These are phyloP conservation scores for Coprinopsis cinerea DNA, from an alignment of 768 basidiomycete species.

Conservation along the genomic window DNA sequence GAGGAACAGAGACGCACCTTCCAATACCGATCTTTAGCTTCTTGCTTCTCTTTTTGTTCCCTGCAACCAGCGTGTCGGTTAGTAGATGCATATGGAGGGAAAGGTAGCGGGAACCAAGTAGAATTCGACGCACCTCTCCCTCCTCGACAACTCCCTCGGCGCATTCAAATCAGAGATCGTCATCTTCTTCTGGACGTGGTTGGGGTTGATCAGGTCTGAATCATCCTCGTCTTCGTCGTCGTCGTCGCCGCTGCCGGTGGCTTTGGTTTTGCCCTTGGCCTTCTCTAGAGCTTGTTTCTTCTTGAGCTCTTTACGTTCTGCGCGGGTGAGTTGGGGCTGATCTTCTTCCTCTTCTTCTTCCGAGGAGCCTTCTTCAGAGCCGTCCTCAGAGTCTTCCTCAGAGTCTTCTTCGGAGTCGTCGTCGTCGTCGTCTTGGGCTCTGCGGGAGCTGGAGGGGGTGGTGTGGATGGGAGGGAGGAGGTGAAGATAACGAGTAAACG, in stretches of 20 bases:
- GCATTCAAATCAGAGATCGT: conserved; percentile 69
- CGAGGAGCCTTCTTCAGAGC: conserved; percentile 37
- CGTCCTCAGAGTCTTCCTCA: conserved; percentile 35
- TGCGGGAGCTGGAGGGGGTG: background rate
- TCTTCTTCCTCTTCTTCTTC: conserved; percentile 35
- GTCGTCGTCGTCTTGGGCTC: conserved; percentile 27
- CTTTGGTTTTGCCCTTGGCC: too few relatives aligned
- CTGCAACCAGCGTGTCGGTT: too few relatives aligned
- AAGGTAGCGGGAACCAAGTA: background rate
- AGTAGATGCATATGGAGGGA: too few relatives aligned
- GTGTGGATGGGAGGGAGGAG: too few relatives aligned
- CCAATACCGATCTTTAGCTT: conserved; percentile 83
- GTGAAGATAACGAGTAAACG: too few relatives aligned
- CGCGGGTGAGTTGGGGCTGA: conserved; percentile 58
- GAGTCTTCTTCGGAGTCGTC: conserved; percentile 38
- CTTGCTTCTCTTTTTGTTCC: conserved; percentile 89
- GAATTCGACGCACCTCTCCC: conserved; percentile 48
- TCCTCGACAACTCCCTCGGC: conserved; percentile 55
- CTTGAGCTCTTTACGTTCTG: conserved; percentile 75
- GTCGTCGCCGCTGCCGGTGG: conserved; percentile 24
- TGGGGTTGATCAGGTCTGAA: conserved; percentile 71
- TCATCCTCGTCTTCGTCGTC: conserved; percentile 55
- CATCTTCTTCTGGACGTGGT: conserved; percentile 67
- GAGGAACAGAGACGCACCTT: conserved; percentile 44
- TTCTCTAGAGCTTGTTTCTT: conserved; percentile 64